phyloP scores from a whole-genome alignment of 2,329 filamentous ascomycete genomes.

The Cryphonectria nitschkei region DNA sequence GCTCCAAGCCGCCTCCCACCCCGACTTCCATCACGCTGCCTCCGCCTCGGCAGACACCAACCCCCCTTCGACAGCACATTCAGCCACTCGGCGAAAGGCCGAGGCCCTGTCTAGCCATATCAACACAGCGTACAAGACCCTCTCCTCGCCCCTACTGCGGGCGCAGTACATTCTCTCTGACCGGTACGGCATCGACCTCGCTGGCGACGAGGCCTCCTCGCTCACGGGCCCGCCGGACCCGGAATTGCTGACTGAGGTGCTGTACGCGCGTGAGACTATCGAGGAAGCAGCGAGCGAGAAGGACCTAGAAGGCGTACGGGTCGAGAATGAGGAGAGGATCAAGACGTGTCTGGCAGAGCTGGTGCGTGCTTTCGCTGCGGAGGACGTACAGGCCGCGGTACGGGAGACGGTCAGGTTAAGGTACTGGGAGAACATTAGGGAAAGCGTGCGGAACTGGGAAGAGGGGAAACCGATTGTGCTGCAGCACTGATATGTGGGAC shows the following conservation, averaged over 20 bases:
- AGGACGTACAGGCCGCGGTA: constrained; percentile 69
- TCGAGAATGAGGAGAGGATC: constrained; percentile 71
- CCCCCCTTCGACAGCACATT: constrained; percentile 11
- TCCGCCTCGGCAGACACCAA: background rate
- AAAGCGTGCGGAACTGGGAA: constrained; percentile 84
- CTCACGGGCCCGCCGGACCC: constrained; percentile 59
- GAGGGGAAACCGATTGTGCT: constrained; percentile 66
- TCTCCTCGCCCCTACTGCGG: constrained; percentile 75
- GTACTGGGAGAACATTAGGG: constrained; percentile 89
- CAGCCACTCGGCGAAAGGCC: constrained; percentile 51
- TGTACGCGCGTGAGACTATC: constrained; percentile 78
- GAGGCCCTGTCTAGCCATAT: constrained; percentile 81
- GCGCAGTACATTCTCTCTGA: constrained; percentile 84
- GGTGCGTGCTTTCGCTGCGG: constrained; percentile 65
- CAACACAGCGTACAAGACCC: constrained; percentile 89
- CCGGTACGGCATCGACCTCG: constrained; percentile 74
- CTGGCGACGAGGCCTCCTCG: constrained; percentile 75
- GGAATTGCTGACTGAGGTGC: constrained; percentile 74
- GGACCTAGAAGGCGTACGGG: constrained; percentile 62
- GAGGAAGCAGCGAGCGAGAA: constrained; percentile 71
- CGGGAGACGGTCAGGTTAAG: constrained; percentile 75
- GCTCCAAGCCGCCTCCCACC: constrained; percentile 77
- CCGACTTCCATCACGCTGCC: constrained; percentile 61
- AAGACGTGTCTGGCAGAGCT: constrained; percentile 63
- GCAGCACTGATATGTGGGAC: constrained; percentile 48